Evolutionary conservation across 192 early-diverging fungal species (phyloP).

Genomic region (Linnemannia zychae): DNA sequence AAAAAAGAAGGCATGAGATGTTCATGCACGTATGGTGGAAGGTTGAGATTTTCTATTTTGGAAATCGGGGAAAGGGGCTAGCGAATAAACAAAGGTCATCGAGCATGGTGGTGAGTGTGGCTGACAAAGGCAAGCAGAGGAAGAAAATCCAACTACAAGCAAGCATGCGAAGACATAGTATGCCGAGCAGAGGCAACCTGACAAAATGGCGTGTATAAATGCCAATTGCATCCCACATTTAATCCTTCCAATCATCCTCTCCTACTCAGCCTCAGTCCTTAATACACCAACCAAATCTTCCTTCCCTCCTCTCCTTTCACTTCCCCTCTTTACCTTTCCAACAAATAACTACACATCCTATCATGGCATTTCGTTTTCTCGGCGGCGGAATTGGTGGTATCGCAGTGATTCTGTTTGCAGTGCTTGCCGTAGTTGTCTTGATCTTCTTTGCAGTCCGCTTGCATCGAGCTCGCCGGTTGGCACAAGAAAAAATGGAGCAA

Average conservation of each 20-base stretch:
- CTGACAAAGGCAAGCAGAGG: no score
- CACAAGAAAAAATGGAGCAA: not conserved
- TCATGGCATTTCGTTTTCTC: not conserved
- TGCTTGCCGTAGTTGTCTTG: not conserved
- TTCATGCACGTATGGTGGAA: not conserved
- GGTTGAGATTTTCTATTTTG: not conserved
- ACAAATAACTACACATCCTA: not conserved
- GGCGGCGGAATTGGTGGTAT: not conserved
- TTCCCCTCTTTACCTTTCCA: not conserved
- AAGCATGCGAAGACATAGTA: no score
- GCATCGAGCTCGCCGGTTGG: not conserved
- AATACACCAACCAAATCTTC: not conserved
- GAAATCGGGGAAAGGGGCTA: not conserved
- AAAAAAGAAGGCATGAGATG: not conserved
- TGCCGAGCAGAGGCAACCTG: no score
- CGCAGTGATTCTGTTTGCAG: not conserved
- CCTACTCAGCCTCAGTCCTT: not conserved
- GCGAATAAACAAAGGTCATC: no score
- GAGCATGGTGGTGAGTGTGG: no score
- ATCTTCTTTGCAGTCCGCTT: not conserved
- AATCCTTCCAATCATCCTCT: no score
- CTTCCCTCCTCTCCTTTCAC: no score
- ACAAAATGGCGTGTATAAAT: no score
- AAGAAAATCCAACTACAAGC: no score
- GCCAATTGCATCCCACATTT: no score